Evolutionary conservation across 1,139 yeast species (phyloP).

Genomic region (Saccharomycopsis crataegensis): DNA sequence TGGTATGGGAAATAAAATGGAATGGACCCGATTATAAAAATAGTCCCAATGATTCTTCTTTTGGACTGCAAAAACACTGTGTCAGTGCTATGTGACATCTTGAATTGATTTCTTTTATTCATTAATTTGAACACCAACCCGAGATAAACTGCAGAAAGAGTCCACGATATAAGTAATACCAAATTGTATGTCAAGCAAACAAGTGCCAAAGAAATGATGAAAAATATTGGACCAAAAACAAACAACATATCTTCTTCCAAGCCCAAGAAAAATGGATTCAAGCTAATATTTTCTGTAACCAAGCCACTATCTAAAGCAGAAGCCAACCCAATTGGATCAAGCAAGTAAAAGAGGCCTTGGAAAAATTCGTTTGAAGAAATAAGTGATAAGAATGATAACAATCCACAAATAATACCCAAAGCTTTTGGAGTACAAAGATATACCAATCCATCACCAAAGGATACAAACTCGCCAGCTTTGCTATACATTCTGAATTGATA

Average conservation of each 20-base stretch:
- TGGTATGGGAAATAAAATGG: slow-evolving; percentile 71
- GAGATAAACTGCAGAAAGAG: slow-evolving; percentile 1
- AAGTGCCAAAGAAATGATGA: slow-evolving; percentile 44
- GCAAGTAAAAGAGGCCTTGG: slow-evolving; percentile 30
- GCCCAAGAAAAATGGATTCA: slow-evolving; percentile 54
- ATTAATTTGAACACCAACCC: not conserved
- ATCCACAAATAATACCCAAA: slow-evolving; percentile 23
- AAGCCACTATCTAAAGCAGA: slow-evolving; percentile 25
- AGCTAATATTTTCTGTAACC: slow-evolving; percentile 24
- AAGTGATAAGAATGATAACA: slow-evolving; percentile 34
- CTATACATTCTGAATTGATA: slow-evolving; percentile 40
- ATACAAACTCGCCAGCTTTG: slow-evolving; percentile 39
- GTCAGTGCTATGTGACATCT: not conserved
- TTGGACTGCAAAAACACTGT: slow-evolving; percentile 15
- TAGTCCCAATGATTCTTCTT: slow-evolving; percentile 31
- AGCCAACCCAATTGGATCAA: slow-evolving; percentile 51
- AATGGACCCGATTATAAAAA: slow-evolving; percentile 37
- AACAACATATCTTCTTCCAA: slow-evolving; percentile 50
- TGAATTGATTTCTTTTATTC: slow-evolving; percentile 3
- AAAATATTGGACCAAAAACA: slow-evolving; percentile 53
- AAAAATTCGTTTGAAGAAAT: slow-evolving; percentile 27
- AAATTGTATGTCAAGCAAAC: slow-evolving; percentile 32
- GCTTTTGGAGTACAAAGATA: slow-evolving; percentile 27
- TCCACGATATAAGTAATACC: slow-evolving; percentile 20
- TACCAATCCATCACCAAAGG: slow-evolving; percentile 41